These are phyloP conservation scores for Bertia moriformis DNA, from an alignment of 2,329 filamentous ascomycete genomes.

Conservation along the genomic window DNA sequence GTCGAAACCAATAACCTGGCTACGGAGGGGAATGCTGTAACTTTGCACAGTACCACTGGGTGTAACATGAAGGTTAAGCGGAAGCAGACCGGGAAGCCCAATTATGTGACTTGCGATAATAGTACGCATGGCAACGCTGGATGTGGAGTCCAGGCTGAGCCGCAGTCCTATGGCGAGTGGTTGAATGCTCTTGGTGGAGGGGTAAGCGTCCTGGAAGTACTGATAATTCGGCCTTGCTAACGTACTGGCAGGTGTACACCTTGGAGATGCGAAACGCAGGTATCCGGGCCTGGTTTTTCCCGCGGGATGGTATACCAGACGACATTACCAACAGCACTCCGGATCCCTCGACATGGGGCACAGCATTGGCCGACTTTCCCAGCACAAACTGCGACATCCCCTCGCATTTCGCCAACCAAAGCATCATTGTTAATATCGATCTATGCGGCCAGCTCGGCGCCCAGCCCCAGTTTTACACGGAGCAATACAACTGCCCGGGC, in stretches of 20 bases:
- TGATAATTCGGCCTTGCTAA: background rate
- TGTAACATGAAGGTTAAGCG: slow-evolving; percentile 39
- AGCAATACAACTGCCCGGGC: slow-evolving; percentile 20
- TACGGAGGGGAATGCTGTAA: slow-evolving; percentile 38
- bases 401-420: slow-evolving; percentile 47
- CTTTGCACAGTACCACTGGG: slow-evolving; percentile 36
- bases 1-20: slow-evolving; percentile 43
- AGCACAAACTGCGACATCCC: slow-evolving; percentile 43
- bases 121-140: slow-evolving; percentile 35
- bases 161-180: slow-evolving; percentile 28
- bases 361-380: slow-evolving; percentile 50
- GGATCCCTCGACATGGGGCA: slow-evolving; percentile 47
- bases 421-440: slow-evolving; percentile 52
- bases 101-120: slow-evolving; percentile 32
- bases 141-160: slow-evolving; percentile 32
- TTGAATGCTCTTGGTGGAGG: slow-evolving; percentile 41
- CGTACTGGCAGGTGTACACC: slow-evolving; percentile 23
- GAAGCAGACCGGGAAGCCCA: slow-evolving; percentile 29
- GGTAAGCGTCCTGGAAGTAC: slow-evolving; percentile 15
- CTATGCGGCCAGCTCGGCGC: slow-evolving; percentile 42
- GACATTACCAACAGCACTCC: slow-evolving; percentile 37
- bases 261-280: slow-evolving; percentile 45
- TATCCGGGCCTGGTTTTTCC: slow-evolving; percentile 50
- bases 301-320: slow-evolving; percentile 26
- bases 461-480: background rate